Percentiles rank a stretch among this genome's conserved stretches.
Conservation (phyloP, 345 rosid genomes). For the Garcia nutans region DNA sequence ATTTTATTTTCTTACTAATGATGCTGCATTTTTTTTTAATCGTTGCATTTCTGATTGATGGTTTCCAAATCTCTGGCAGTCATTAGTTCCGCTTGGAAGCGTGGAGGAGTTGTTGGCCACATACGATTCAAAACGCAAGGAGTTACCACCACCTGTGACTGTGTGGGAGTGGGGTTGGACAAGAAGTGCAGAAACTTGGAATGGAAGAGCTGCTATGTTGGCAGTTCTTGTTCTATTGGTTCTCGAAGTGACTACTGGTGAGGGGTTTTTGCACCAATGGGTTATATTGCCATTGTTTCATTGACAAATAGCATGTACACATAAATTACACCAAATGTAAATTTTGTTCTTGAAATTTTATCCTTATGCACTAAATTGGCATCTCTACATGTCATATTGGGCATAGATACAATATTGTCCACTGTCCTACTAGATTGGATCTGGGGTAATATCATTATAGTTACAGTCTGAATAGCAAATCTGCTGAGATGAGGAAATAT, state of each 20-base stretch:
- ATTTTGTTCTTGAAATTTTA: conserved; percentile 13
- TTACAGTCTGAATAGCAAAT: not conserved
- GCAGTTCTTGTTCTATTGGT: conserved; percentile 81
- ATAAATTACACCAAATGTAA: conserved; percentile 7
- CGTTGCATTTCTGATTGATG: conserved; percentile 5
- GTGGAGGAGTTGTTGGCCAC: conserved; percentile 85
- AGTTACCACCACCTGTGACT: conserved; percentile 84
- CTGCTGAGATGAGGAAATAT: conserved; percentile 11
- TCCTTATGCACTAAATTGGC: conserved; percentile 2
- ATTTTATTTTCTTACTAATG: not conserved
- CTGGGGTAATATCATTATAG: conserved; percentile 13
- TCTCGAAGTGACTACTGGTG: conserved; percentile 87
- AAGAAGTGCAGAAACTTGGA: conserved; percentile 99
- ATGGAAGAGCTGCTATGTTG: conserved; percentile 97
- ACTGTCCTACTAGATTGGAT: conserved; percentile 10
- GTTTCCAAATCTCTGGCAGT: conserved; percentile 48
- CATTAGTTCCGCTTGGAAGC: conserved; percentile 91
- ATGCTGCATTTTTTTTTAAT: not conserved
- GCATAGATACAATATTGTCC: not conserved
- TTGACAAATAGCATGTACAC: conserved; percentile 24
- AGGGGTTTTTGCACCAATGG: conserved; percentile 96
- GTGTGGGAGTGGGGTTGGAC: conserved; percentile 99
- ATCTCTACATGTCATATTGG: not conserved
- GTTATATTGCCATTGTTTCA: conserved; percentile 63
- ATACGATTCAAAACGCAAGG: conserved; percentile 89